Evolutionary conservation across 2,329 filamentous ascomycete species (phyloP), one percentile per base, ranked within the genome.

Genomic region (Fusarium graminum): DNA sequence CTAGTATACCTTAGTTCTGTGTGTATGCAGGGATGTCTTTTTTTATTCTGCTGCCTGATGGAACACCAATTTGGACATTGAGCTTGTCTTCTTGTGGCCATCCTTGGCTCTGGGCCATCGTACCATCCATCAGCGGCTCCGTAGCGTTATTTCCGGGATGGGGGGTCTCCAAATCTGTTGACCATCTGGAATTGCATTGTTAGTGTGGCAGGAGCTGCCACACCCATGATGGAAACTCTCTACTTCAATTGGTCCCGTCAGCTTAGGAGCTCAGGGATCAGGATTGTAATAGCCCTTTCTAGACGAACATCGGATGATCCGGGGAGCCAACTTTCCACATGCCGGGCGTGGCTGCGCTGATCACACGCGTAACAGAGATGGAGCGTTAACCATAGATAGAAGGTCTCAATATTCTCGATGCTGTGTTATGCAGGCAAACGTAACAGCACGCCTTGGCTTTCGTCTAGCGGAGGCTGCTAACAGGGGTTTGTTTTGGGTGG

Each of bases 11-110:
- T 45, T 34, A 16, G 19, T 34, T 52, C 7, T 19, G 44, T 45
- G 41, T 41, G 9, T 22, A 39, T 30, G 26, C 59, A 63, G 56
- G 59, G 50, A 63, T 41, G 41, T 34, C 32, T 34, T 36, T 36
- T 44, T 8, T 34, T 17, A 63, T 64, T 40, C 46, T 67, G 63
- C 52, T 67, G 63, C 63, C 63, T 65, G 60, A 53, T 64, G 60
- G 49, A 47, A 56, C 42, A 61, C 38, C 12, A 42, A 22, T 36
- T 36, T 10, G n/a, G 10, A 36, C n/a, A 36, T 10, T 5, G 40
- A 30, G 43, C 56, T 62, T 49, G 28, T 11, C 56, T 66, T 4
- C 29, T 64, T 64, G 29, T 52, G 40, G 60, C 32, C 38, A 38
- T 17, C 34, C 42, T 45, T n/a, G 36, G 28, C 25, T 22, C 22